Base-by-base conservation (phyloP, 1,284 basidiomycete genomes). In the Trametes hirsuta region DNA sequence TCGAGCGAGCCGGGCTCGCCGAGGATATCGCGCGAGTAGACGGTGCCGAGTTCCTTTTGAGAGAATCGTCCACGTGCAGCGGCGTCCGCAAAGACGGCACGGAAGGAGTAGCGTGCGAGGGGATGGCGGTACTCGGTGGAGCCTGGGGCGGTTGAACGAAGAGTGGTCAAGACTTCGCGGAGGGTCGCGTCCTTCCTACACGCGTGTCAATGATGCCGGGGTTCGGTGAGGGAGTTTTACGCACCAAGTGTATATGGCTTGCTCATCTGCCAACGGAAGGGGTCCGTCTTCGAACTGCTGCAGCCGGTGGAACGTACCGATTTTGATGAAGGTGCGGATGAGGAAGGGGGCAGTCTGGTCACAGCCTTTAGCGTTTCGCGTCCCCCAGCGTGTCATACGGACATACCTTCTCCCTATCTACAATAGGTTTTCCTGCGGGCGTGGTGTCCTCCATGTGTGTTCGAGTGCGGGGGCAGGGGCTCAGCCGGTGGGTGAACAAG, bases 241-340 rank as follows among this genome's bases (percentile, higher is more conserved):
- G 35, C 67, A 90, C 90, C 90, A 93, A 12, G 87, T 88, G 67
- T 85, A 91, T 44, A 91, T 76, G 67, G 91, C 89, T 53, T 90
- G 87, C 69, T 93, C 90, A 63, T 93, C 90, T 4, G 85, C 84
- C 2, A 85, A 86, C 8, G 90, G 90, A 5, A 89, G 76, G 3
- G 82, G 81, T 0, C 87, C 86, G 62, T 91, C 88, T 69, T 93
- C 88, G 65, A 93, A 93, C 58, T 90, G 76, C 2, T 77, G 74
- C 39, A 90, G 74, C 47, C 86, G 80, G 70, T 93, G 91, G 71
- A 91, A 91, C 35, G 82, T 76, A 12, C 88, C 88, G 41, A 90
- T 83, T 81, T 91, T 91, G 59, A 93, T 81, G 73, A 93, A 93
- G n/a, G 90, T 80, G 55, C 91, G 81, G 36, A 93, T 84, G 58